Evolutionary conservation across 768 basidiomycete species (phyloP), one percentile per base, ranked within the genome.

Genomic region (Amanita rubescens): DNA sequence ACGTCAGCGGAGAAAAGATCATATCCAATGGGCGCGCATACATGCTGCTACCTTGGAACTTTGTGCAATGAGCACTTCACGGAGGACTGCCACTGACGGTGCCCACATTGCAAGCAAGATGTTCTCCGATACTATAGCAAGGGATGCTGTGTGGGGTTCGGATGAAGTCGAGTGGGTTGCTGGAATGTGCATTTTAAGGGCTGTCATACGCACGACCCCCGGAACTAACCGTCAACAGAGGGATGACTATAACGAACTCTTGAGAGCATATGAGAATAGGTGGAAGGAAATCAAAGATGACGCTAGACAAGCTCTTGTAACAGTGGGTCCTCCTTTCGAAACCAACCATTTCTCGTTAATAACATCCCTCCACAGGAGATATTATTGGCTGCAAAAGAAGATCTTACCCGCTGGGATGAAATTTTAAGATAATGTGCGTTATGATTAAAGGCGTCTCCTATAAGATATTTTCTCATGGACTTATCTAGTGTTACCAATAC

Each of bases 281-380:
- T 84, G 82, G 82, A 84, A 84, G 62, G 82, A 84, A 62, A 84
- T 84, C 55, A 81, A 80, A 62, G 82, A 84, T 59, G 82, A 84
- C 63, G 74, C 79, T 12, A 67, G 82, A 55, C 82, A 84, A 63
- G 75, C 76, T 0, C 71, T 82, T 56, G 82, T 82, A 12, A 78
- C 80, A 53, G 82, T 80, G 41, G 59, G 75, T 57, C 3, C 33
- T 20, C n/a, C 17, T 44, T 33, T 34, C 10, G 5, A 37, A 49
- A 41, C 25, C 19, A 30, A 39, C 38, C 52, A 2, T 32, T n/a
- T 41, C 12, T 11, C 6, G 37, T 17, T 38, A 33, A 33, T 49
- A 15, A 55, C 49, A 22, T 33, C 42, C 49, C 22, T 22, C 42
- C 55, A 8, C 54, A 81, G 78, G 77, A 81, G 38, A 72, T 79